These are phyloP conservation scores for Zizania latifolia DNA, from an alignment of 176 grass and related monocot species.

Conservation along the genomic window DNA sequence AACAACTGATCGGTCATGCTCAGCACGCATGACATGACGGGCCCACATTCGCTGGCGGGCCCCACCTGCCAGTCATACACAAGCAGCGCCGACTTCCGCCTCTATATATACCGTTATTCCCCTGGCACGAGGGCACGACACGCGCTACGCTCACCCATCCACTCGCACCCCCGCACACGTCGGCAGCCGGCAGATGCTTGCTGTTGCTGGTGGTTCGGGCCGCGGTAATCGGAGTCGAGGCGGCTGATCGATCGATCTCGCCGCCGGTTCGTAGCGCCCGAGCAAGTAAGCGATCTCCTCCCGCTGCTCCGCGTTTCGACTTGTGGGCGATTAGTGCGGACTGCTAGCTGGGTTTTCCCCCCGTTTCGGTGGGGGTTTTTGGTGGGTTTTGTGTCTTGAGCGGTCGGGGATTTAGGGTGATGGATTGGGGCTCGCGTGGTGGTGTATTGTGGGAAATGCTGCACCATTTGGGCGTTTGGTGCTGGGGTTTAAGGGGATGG, in stretches of 20 bases:
- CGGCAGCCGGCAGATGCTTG: too few relatives aligned
- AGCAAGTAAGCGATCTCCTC: constrained; percentile 16
- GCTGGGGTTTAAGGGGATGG: not conserved
- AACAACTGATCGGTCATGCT: too few relatives aligned
- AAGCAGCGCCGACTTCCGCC: not conserved
- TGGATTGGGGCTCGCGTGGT: not conserved
- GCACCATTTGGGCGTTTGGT: not conserved
- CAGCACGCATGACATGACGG: too few relatives aligned
- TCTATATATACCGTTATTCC: not conserved
- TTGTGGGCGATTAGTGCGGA: not conserved
- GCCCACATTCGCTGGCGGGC: not conserved
- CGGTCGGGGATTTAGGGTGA: not conserved
- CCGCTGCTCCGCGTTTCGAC: not conserved
- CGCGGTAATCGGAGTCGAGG: constrained; percentile 5
- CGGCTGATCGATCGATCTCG: not conserved
- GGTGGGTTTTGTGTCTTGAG: not conserved
- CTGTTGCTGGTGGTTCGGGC: too few relatives aligned
- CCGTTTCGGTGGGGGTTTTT: constrained; percentile 18
- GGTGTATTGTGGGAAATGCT: not conserved
- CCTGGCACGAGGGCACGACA: not conserved
- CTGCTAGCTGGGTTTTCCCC: not conserved
- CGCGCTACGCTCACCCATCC: not conserved
- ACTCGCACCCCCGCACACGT: not conserved
- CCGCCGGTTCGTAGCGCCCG: not conserved
- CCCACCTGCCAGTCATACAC: not conserved